Percentiles rank a stretch among this genome's conserved stretches.
Conservation (phyloP, 1,139 yeast genomes). For the Wickerhamomyces sp. region DNA sequence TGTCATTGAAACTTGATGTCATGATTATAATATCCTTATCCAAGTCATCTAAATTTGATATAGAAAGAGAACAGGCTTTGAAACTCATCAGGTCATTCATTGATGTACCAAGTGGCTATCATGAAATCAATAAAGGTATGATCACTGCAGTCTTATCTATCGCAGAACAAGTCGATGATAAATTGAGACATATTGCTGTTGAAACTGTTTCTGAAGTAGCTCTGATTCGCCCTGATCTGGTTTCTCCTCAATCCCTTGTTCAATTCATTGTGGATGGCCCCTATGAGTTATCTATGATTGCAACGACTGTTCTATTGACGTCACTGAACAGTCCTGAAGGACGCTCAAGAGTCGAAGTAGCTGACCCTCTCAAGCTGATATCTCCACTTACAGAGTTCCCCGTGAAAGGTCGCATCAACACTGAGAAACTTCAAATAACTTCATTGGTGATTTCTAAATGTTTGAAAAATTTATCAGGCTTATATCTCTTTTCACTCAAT, state of each 20-base stretch:
- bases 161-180: slow-evolving; percentile 59
- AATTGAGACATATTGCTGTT: slow-evolving; percentile 47
- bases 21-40: slow-evolving; percentile 64
- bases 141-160: slow-evolving; percentile 70
- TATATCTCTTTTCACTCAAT: slow-evolving; percentile 59
- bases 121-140: slow-evolving; percentile 58
- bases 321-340: slow-evolving; percentile 58
- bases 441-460: slow-evolving; percentile 58
- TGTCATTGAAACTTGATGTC: slow-evolving; percentile 51
- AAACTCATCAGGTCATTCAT: slow-evolving; percentile 63
- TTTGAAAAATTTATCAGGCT: slow-evolving; percentile 74
- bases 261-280: slow-evolving; percentile 61
- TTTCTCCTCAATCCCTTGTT: slow-evolving; percentile 45
- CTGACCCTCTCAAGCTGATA: slow-evolving; percentile 59
- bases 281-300: slow-evolving; percentile 48
- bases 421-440: slow-evolving; percentile 57
- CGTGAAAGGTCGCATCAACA: slow-evolving; percentile 39
- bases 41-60: slow-evolving; percentile 42
- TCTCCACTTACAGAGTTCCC: slow-evolving; percentile 62
- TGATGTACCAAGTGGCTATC: slow-evolving; percentile 52
- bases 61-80: slow-evolving; percentile 78
- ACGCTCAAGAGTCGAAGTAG: slow-evolving; percentile 51
- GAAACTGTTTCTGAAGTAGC: slow-evolving; percentile 73
- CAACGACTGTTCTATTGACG: slow-evolving; percentile 53
- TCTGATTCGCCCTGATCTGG: slow-evolving; percentile 68